A percentile compares a stretch with the other conserved stretches of the same genome.
These are phyloP conservation scores for Corrigiola litoralis DNA, from an alignment of 179 eudicot genomes.

Conservation along the genomic window DNA sequence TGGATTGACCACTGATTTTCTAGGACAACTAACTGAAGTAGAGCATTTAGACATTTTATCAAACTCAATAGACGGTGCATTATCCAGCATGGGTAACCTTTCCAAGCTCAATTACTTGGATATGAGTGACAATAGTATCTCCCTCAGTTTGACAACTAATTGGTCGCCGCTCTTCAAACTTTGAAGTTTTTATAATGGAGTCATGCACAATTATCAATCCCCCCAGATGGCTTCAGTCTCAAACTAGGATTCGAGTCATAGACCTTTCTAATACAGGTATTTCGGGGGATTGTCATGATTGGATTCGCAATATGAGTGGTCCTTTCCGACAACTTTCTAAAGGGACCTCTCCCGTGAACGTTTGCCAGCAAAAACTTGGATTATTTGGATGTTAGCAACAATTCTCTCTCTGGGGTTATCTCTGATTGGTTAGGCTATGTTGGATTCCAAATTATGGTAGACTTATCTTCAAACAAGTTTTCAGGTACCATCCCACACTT, in stretches of 20 bases:
- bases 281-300: not conserved
- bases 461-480: not conserved
- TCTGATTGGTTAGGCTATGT: not conserved
- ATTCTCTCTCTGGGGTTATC: not conserved
- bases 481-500: not conserved
- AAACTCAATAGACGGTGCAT: constrained; percentile 5
- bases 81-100: not conserved
- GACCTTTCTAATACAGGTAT: constrained; percentile 11
- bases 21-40: not conserved
- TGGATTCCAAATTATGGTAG: not conserved
- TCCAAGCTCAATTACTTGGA: not conserved
- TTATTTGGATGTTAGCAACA: not conserved
- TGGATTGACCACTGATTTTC: not conserved
- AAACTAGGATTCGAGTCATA: not conserved
- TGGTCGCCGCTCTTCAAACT: constrained; percentile 5
- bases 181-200: not conserved
- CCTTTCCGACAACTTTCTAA: not conserved
- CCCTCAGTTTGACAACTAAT: not conserved
- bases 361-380: not conserved
- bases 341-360: not conserved
- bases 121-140: not conserved
- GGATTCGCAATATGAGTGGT: not conserved
- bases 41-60: not conserved
- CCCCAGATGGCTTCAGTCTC: constrained; percentile 2
- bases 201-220: not conserved